phyloP scores from a whole-genome alignment of 352 stramenopile species.

The Aphanomyces euteiches region DNA sequence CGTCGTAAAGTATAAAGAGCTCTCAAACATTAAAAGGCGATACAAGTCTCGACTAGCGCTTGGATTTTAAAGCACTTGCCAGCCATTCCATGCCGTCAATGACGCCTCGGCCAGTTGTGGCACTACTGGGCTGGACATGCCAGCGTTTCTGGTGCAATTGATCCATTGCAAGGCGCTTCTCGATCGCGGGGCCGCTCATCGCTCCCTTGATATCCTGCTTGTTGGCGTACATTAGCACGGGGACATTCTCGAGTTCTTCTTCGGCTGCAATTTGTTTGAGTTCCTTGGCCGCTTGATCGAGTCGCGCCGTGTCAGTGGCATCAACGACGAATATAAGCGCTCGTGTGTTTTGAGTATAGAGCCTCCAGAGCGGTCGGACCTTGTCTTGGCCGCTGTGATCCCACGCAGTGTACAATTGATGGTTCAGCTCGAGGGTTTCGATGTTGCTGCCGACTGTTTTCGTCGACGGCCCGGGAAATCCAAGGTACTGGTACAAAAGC shows the following conservation, averaged over 20 bases:
- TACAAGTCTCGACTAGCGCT: too few species aligned
- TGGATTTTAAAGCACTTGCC: too few species aligned
- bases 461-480: conserved; percentile 24
- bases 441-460: conserved; percentile 32
- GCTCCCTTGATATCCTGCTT: conserved; percentile 23
- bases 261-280: conserved; percentile 12
- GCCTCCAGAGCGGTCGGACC: conserved; percentile 21
- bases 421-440: conserved; percentile 29
- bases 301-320: conserved; percentile 30
- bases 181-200: conserved; percentile 14
- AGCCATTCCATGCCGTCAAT: conserved; percentile 24
- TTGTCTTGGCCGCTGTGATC: conserved; percentile 34
- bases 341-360: conserved; percentile 19
- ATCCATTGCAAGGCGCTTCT: conserved; percentile 8
- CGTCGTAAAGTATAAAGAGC: too few species aligned
- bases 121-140: conserved; percentile 20
- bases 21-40: too few species aligned
- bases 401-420: conserved; percentile 30
- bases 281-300: conserved; percentile 22
- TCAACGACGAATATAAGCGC: conserved; percentile 34
- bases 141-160: conserved; percentile 11
- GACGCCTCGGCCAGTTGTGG: conserved; percentile 11
- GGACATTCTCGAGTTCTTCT: conserved; percentile 13
- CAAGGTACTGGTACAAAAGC: conserved; percentile 30
- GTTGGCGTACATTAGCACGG: conserved; percentile 24